These are phyloP conservation scores for Microsporum canis DNA, from an alignment of 2,329 filamentous ascomycete species.

Conservation along the genomic window DNA sequence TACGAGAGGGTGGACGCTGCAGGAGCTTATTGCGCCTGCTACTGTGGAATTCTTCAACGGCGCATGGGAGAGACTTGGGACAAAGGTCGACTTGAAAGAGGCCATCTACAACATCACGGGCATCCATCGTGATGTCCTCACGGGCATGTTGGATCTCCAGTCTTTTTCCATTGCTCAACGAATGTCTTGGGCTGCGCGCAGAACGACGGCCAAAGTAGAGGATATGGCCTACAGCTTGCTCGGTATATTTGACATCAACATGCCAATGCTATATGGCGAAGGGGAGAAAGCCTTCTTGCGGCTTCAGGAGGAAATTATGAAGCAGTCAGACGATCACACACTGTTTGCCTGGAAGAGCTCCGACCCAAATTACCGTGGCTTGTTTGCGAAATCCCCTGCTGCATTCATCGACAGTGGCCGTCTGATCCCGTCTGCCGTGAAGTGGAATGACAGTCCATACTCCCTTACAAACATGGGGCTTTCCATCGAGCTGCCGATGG, in stretches of 20 bases:
- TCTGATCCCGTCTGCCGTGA: not conserved
- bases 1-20: slow-evolving; percentile 8
- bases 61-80: slow-evolving; percentile 6
- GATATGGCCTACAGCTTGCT: slow-evolving; percentile 23
- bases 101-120: slow-evolving; percentile 4
- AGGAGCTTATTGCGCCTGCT: slow-evolving; percentile 8
- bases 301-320: slow-evolving; percentile 24
- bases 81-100: slow-evolving; percentile 4
- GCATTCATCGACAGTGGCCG: slow-evolving; percentile 1
- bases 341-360: slow-evolving; percentile 13
- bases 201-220: slow-evolving; percentile 17
- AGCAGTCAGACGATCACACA: slow-evolving; percentile 17
- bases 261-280: slow-evolving; percentile 23
- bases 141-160: not conserved
- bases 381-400: slow-evolving; percentile 7
- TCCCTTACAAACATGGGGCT: slow-evolving; percentile 6
- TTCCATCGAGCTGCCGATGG: slow-evolving; percentile 1
- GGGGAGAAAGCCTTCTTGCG: slow-evolving; percentile 18
- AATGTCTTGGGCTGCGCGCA: slow-evolving; percentile 21
- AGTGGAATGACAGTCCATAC: slow-evolving; percentile 1
- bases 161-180: slow-evolving; percentile 11
- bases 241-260: slow-evolving; percentile 21
- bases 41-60: slow-evolving; percentile 6
- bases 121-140: slow-evolving; percentile 4
- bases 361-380: slow-evolving; percentile 2